Conservation (phyloP, 2,329 filamentous ascomycete genomes). For the Arthrobotrys conoides region DNA sequence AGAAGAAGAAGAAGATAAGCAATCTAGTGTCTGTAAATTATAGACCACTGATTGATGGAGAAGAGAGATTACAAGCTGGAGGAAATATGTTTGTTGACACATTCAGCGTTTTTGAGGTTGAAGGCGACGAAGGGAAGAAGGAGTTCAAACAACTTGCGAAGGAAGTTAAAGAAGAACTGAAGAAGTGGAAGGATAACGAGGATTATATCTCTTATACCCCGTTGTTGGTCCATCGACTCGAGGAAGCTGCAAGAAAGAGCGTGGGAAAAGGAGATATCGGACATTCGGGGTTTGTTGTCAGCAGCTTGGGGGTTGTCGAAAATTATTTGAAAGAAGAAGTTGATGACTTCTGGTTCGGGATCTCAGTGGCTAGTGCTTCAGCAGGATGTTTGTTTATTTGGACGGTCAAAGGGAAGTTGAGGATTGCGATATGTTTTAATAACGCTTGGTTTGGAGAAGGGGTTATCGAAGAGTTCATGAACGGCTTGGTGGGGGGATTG, state of each 20-base stretch:
- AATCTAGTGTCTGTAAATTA: conserved; percentile 15
- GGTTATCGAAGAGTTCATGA: background rate
- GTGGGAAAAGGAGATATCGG: background rate
- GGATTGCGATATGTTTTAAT: conserved; percentile 11
- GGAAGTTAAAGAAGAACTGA: conserved; percentile 13
- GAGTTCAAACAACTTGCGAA: background rate
- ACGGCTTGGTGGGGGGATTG: conserved; percentile 5
- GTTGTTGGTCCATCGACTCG: background rate
- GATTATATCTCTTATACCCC: background rate
- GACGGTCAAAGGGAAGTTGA: background rate
- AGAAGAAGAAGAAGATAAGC: background rate
- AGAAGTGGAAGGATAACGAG: background rate
- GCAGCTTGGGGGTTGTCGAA: conserved; percentile 20
- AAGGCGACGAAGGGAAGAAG: background rate
- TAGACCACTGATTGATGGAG: background rate
- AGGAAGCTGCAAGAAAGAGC: background rate
- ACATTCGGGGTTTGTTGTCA: background rate
- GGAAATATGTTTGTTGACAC: conserved; percentile 13
- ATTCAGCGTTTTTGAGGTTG: conserved; percentile 5
- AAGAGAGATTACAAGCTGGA: conserved; percentile 10
- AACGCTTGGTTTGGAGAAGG: background rate
- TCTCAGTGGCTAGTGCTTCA: background rate
- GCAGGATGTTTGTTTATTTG: conserved; percentile 4
- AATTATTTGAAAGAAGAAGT: conserved; percentile 25
- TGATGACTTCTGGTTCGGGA: conserved; percentile 34